These are phyloP conservation scores for Backusella tuberculispora DNA, from an alignment of 192 early-diverging fungal species.

Conservation along the genomic window DNA sequence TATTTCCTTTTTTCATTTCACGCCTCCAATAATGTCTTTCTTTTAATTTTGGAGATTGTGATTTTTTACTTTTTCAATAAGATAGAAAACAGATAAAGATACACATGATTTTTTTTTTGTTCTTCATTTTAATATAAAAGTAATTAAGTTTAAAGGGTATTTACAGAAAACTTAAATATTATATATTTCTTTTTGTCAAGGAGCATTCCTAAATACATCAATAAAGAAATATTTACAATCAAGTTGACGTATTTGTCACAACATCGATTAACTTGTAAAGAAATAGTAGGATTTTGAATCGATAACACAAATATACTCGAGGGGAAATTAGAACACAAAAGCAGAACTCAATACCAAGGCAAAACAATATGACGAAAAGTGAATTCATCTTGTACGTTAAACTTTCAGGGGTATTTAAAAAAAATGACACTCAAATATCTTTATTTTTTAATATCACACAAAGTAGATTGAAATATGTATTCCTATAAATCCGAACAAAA, in stretches of 20 bases:
- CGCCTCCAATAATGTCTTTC: conserved; percentile 1
- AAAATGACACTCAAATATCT: conserved; percentile 5
- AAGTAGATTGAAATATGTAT: neutral
- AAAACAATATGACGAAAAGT: neutral
- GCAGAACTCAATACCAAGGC: neutral
- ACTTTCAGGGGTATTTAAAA: conserved; percentile 1
- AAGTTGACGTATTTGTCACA: conserved; percentile 14
- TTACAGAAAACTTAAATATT: neutral
- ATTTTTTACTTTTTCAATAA: conserved; percentile 2
- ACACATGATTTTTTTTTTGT: conserved; percentile 2
- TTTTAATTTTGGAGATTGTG: conserved; percentile 4
- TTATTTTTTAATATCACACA: conserved; percentile 7
- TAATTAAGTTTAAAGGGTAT: neutral
- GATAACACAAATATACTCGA: conserved; percentile 10
- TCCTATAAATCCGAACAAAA: conserved; percentile 4
- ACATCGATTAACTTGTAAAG: conserved; percentile 10
- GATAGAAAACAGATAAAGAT: conserved; percentile 13
- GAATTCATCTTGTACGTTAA: neutral
- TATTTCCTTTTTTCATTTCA: conserved; percentile 16
- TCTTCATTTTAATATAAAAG: conserved; percentile 12
- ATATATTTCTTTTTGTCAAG: neutral
- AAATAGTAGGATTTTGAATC: neutral
- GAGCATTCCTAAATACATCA: neutral
- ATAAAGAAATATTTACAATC: neutral
- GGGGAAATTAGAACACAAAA: conserved; percentile 3